Conservation (phyloP, 305 asterid genomes). For the Rubia tinctorum region DNA sequence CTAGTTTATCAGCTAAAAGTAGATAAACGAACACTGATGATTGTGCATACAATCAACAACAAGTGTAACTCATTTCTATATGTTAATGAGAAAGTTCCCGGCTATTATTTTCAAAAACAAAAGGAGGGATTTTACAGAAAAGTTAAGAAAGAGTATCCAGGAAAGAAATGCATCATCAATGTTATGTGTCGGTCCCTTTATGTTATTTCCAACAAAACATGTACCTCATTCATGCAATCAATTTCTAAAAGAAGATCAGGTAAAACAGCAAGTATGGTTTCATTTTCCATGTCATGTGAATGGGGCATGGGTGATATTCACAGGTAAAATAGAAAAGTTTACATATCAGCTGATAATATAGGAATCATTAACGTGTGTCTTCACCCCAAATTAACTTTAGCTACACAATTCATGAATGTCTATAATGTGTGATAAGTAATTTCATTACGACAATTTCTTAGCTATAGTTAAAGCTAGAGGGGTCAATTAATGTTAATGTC, state of each 20-base stretch:
- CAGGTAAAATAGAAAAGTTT: background rate
- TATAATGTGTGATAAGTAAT: background rate
- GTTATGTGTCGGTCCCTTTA: slow-evolving; percentile 23
- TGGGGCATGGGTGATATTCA: slow-evolving; percentile 11
- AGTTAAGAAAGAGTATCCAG: background rate
- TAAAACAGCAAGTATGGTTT: slow-evolving; percentile 95
- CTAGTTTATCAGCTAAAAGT: too few relatives aligned
- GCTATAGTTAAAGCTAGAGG: slow-evolving; percentile 6
- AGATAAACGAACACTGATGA: too few relatives aligned
- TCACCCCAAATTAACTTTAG: background rate
- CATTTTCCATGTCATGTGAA: slow-evolving; percentile 65
- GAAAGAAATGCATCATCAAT: slow-evolving; percentile 63
- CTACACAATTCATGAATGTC: background rate
- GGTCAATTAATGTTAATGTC: too few relatives aligned
- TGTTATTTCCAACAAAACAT: background rate
- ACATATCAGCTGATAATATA: background rate
- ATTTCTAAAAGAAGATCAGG: slow-evolving; percentile 84
- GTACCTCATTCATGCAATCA: slow-evolving; percentile 87
- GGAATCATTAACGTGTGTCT: background rate
- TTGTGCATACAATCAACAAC: too few relatives aligned
- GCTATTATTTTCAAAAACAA: too few relatives aligned
- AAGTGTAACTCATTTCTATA: too few relatives aligned
- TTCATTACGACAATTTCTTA: background rate
- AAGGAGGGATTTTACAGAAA: background rate
- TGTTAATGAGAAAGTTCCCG: too few relatives aligned